These are phyloP conservation scores for Ilex aquifolium DNA, from an alignment of 257 asterid genomes.

Conservation along the genomic window DNA sequence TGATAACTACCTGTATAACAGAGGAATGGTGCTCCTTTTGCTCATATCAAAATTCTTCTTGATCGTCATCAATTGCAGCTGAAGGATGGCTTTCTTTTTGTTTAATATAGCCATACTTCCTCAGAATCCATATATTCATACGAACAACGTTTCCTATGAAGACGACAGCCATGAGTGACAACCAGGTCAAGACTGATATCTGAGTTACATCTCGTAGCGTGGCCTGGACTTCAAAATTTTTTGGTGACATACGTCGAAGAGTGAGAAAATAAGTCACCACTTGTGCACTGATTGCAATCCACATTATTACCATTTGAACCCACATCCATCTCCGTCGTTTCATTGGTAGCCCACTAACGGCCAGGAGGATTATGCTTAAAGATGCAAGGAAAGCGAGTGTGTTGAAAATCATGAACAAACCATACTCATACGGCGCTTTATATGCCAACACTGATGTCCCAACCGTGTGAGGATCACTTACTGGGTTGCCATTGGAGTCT, in stretches of 20 bases:
- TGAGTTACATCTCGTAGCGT: not conserved
- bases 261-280: not conserved
- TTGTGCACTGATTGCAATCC: too few relatives aligned
- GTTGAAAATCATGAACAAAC: conserved; percentile 28
- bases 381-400: conserved; percentile 29
- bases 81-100: too few relatives aligned
- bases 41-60: too few relatives aligned
- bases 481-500: conserved; percentile 20
- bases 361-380: conserved; percentile 24
- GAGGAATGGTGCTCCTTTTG: too few relatives aligned
- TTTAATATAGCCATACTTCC: conserved; percentile 6
- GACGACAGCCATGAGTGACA: conserved; percentile 31
- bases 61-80: too few relatives aligned
- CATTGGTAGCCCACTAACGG: conserved; percentile 29
- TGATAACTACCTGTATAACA: too few relatives aligned
- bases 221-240: too few relatives aligned
- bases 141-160: conserved; percentile 29
- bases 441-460: conserved; percentile 29
- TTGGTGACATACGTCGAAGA: too few relatives aligned
- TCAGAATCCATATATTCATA: conserved; percentile 38
- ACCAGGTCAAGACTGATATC: conserved; percentile 33
- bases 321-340: conserved; percentile 27
- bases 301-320: too few relatives aligned
- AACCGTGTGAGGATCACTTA: conserved; percentile 19
- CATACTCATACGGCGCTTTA: conserved; percentile 11